Conservation (phyloP, 176 grass and related monocot genomes). For the Bolboschoenus planiculmis region DNA sequence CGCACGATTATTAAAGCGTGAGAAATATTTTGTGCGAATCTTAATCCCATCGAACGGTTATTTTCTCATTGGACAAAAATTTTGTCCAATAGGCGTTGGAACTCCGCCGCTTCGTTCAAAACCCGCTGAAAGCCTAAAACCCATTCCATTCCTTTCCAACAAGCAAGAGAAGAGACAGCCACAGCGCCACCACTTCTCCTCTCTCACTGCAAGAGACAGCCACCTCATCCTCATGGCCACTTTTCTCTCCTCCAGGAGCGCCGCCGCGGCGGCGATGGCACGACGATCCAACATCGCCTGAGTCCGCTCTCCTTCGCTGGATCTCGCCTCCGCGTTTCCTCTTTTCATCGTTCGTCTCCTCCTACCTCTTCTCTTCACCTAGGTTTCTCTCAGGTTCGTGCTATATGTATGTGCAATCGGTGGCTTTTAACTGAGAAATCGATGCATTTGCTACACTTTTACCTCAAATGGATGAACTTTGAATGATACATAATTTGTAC, state of each 20-base stretch:
- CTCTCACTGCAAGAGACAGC: too few species aligned
- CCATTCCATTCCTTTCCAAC: neutral
- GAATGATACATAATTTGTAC: neutral
- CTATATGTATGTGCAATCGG: neutral
- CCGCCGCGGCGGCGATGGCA: neutral
- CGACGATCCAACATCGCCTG: constrained; percentile 1
- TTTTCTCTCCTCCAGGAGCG: constrained; percentile 4
- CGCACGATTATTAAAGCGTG: too few species aligned
- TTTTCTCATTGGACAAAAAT: too few species aligned
- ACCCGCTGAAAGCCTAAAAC: neutral
- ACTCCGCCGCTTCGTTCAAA: neutral
- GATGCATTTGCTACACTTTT: neutral
- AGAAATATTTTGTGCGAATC: too few species aligned
- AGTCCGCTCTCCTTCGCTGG: neutral
- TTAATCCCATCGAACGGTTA: too few species aligned
- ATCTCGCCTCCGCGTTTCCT: neutral
- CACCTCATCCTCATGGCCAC: constrained; percentile 18
- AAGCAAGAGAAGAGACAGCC: neutral
- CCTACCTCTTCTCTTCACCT: neutral
- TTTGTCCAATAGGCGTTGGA: too few species aligned
- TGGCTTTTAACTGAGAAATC: neutral
- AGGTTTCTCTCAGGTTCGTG: constrained; percentile 23
- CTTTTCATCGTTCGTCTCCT: neutral
- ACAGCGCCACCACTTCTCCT: neutral
- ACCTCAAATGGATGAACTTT: too few species aligned